Conservation (phyloP, 352 stramenopile species). For the Pythium brachiatum region DNA sequence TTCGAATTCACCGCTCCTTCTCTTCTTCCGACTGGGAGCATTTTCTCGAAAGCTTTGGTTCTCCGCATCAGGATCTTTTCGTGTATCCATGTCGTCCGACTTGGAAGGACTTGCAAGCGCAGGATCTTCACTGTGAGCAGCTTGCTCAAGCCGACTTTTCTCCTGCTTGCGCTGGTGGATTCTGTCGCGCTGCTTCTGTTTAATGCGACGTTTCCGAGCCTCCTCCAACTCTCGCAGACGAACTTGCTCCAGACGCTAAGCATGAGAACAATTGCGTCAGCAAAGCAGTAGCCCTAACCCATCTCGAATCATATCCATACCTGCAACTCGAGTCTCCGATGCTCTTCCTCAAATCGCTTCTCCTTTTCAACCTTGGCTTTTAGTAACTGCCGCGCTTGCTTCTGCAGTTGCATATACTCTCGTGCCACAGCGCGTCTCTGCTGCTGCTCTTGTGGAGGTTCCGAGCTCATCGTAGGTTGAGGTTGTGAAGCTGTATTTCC, state of each 20-base stretch:
- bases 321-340: conserved; percentile 46
- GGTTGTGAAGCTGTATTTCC: conserved; percentile 9
- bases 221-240: conserved; percentile 23
- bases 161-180: conserved; percentile 10
- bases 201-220: conserved; percentile 17
- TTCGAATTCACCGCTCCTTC: background rate
- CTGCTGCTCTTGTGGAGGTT: conserved; percentile 27
- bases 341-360: conserved; percentile 29
- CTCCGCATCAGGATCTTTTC: conserved; percentile 3
- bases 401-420: conserved; percentile 70
- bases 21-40: background rate
- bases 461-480: conserved; percentile 19
- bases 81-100: background rate
- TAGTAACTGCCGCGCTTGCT: conserved; percentile 38
- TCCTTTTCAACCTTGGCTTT: conserved; percentile 38
- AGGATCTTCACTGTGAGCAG: background rate
- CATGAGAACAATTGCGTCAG: background rate
- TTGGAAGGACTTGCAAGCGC: background rate
- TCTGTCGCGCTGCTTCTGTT: conserved; percentile 21
- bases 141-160: background rate
- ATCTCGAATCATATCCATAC: conserved; percentile 17
- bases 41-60: conserved; percentile 20
- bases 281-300: background rate
- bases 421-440: conserved; percentile 54
- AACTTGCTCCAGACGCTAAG: conserved; percentile 27